Percentiles rank a stretch among this genome's conserved stretches.
Conservation (phyloP, 129 eudicot genomes). For the Pseudognaphalium luteoalbum region DNA sequence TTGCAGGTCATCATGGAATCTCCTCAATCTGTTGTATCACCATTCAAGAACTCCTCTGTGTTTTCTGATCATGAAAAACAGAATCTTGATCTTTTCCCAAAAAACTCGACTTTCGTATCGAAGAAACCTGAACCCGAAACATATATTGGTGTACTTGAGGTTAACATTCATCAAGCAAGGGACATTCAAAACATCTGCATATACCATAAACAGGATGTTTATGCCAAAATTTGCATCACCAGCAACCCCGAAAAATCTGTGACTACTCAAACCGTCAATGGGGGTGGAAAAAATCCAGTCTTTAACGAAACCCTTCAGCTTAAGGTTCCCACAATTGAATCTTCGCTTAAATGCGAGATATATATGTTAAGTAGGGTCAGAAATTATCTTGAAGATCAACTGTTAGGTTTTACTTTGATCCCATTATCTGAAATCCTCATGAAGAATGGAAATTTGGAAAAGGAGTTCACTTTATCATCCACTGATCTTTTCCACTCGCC, state of each 20-base stretch:
- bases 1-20: conserved; percentile 66
- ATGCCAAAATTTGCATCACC: conserved; percentile 84
- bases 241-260: conserved; percentile 74
- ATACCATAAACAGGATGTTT: conserved; percentile 97
- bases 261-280: conserved; percentile 81
- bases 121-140: conserved; percentile 34
- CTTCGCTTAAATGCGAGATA: conserved; percentile 86
- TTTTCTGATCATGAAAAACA: conserved; percentile 54
- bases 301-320: conserved; percentile 70
- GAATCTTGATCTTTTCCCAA: conserved; percentile 38
- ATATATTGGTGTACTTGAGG: conserved; percentile 70
- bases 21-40: conserved; percentile 94
- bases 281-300: conserved; percentile 90
- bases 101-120: conserved; percentile 36
- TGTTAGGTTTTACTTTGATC: conserved; percentile 86
- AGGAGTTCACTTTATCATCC: conserved; percentile 86
- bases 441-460: conserved; percentile 65
- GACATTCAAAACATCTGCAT: conserved; percentile 96
- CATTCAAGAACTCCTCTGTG: conserved; percentile 63
- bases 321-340: conserved; percentile 53
- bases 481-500: conserved; percentile 98
- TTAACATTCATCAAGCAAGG: conserved; percentile 83
- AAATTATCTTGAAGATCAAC: conserved; percentile 90
- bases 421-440: conserved; percentile 75
- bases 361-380: conserved; percentile 96